A percentile compares a stretch with the other conserved stretches of the same genome.
Evolutionary conservation across 345 rosid genomes (phyloP).

Genomic region (Trapa incisa): DNA sequence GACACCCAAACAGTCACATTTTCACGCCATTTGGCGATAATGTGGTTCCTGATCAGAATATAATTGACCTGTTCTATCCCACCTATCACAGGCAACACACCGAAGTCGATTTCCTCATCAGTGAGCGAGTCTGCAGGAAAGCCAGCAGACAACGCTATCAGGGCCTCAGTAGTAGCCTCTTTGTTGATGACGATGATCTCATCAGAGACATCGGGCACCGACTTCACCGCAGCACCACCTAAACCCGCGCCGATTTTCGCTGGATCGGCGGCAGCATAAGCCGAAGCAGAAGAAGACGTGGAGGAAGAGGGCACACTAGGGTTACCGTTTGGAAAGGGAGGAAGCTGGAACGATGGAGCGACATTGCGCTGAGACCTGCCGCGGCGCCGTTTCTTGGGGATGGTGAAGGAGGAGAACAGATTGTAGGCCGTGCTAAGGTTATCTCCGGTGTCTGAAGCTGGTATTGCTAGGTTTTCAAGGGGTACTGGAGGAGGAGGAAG

Average conservation of each 20-base stretch:
- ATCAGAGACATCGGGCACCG: constrained; percentile 36
- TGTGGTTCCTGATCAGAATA: constrained; percentile 79
- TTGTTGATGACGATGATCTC: constrained; percentile 88
- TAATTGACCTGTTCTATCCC: constrained; percentile 97
- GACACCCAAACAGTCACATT: constrained; percentile 57
- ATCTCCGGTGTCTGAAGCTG: constrained; percentile 18
- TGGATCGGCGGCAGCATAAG: constrained; percentile 17
- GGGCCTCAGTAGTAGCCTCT: constrained; percentile 83
- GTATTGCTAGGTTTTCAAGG: constrained; percentile 10
- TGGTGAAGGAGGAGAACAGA: constrained; percentile 45
- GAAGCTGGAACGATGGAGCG: constrained; percentile 26
- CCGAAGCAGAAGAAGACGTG: constrained; percentile 11
- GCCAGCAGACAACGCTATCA: constrained; percentile 79
- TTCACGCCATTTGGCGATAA: constrained; percentile 78
- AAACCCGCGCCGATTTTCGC: constrained; percentile 10
- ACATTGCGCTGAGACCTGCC: constrained; percentile 65
- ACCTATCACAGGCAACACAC: constrained; percentile 61
- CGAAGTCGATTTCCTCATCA: constrained; percentile 80
- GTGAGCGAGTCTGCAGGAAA: constrained; percentile 90
- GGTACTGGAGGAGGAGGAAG: constrained; percentile 14
- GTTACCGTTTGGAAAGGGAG: constrained; percentile 13
- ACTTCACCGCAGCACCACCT: constrained; percentile 4
- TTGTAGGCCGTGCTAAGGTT: constrained; percentile 13
- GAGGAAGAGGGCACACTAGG: constrained; percentile 5
- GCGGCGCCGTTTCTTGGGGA: constrained; percentile 78